Percentiles rank a stretch among this genome's conserved stretches.
phyloP scores from a whole-genome alignment of 768 basidiomycete species.

The Rhizopogon salebrosus region DNA sequence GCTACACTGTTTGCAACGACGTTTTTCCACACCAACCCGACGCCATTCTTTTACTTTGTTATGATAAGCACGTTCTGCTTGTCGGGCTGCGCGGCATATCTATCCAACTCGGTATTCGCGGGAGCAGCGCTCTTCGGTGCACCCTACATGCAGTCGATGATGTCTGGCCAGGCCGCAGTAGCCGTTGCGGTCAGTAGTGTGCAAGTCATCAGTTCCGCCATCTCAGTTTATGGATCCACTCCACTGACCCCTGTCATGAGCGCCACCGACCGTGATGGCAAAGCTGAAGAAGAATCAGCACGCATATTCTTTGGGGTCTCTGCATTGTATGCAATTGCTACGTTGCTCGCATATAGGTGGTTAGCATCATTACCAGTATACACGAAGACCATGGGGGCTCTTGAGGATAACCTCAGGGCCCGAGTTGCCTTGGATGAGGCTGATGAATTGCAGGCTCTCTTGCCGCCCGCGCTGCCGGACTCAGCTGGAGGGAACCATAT shows the following conservation, averaged over 20 bases:
- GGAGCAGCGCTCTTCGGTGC: slow-evolving; percentile 81
- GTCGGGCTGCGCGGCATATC: slow-evolving; percentile 62
- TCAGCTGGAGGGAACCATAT: slow-evolving; percentile 33
- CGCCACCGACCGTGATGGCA: slow-evolving; percentile 27
- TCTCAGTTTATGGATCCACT: slow-evolving; percentile 48
- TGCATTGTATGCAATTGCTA: slow-evolving; percentile 55
- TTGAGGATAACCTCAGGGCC: slow-evolving; percentile 34
- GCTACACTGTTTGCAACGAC: slow-evolving; percentile 63
- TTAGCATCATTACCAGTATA: slow-evolving; percentile 58
- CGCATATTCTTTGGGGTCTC: slow-evolving; percentile 72
- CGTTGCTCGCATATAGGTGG: slow-evolving; percentile 50
- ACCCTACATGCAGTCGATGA: slow-evolving; percentile 62
- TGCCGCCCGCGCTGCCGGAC: slow-evolving; percentile 30
- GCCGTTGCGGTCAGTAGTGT: slow-evolving; percentile 77
- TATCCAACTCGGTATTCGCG: slow-evolving; percentile 73
- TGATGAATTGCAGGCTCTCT: slow-evolving; percentile 29
- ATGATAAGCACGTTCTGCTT: slow-evolving; percentile 55
- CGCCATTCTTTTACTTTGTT: slow-evolving; percentile 60
- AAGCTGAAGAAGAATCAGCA: slow-evolving; percentile 64
- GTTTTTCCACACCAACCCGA: slow-evolving; percentile 47
- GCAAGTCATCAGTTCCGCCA: slow-evolving; percentile 61
- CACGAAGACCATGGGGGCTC: slow-evolving; percentile 41
- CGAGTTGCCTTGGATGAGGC: slow-evolving; percentile 13
- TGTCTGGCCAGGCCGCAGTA: slow-evolving; percentile 84
- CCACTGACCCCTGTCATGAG: slow-evolving; percentile 13